These are phyloP conservation scores for Saturnispora silvae DNA, from an alignment of 805 yeast species.

Conservation along the genomic window DNA sequence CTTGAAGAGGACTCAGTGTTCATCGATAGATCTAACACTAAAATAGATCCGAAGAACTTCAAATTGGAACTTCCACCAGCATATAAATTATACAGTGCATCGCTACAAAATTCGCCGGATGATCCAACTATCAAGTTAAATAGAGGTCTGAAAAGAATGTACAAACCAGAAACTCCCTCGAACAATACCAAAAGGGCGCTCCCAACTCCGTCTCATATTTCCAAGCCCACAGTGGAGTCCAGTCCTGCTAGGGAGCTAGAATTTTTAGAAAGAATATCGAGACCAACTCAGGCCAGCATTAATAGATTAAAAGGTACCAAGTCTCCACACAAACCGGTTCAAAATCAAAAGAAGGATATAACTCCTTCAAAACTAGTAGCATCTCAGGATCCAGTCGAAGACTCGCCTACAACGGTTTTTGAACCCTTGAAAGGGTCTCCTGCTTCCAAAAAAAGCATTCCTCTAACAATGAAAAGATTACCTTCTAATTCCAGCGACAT, in stretches of 20 bases:
- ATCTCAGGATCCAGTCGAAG: neutral
- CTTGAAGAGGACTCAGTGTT: conserved; percentile 16
- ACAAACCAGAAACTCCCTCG: too few relatives aligned
- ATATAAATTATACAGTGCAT: too few relatives aligned
- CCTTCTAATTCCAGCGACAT: conserved; percentile 9
- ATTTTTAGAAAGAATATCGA: conserved; percentile 17
- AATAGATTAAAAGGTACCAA: too few relatives aligned
- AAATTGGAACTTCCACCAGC: too few relatives aligned
- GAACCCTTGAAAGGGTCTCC: conserved; percentile 3
- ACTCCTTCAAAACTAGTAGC: conserved; percentile 1
- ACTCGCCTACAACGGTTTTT: conserved; percentile 1
- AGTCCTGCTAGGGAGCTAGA: conserved; percentile 5
- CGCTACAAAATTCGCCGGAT: conserved; percentile 11
- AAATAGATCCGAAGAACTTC: conserved; percentile 3
- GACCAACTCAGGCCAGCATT: conserved; percentile 20
- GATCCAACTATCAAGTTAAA: conserved; percentile 24
- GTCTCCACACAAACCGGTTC: too few relatives aligned
- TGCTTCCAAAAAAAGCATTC: conserved; percentile 11
- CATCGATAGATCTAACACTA: conserved; percentile 9
- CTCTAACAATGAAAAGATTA: conserved; percentile 21
- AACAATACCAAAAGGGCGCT: too few relatives aligned
- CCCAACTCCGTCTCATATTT: neutral
- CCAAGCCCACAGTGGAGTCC: neutral
- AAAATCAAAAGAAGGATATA: neutral
- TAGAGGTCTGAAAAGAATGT: conserved; percentile 10